phyloP scores from a whole-genome alignment of 441 rosid species.

The Bruguiera hainesii region DNA sequence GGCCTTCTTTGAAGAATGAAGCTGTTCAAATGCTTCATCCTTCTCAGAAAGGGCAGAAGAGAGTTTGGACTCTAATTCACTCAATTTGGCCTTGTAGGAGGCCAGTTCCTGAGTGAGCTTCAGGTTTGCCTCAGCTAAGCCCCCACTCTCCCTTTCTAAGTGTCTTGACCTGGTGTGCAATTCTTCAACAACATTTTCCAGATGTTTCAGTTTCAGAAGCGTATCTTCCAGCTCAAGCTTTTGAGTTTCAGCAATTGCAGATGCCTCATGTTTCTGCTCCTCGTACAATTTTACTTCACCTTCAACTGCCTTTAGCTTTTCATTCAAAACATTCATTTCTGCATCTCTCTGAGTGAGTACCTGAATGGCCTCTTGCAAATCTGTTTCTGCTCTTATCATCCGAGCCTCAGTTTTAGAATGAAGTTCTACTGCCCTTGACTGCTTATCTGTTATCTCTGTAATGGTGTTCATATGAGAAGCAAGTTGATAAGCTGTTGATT shows the following conservation, averaged over 20 bases:
- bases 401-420: slow-evolving; percentile 47
- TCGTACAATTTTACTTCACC: slow-evolving; percentile 46
- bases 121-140: slow-evolving; percentile 73
- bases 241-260: slow-evolving; percentile 47
- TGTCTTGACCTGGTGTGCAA: slow-evolving; percentile 48
- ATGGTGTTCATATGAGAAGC: slow-evolving; percentile 44
- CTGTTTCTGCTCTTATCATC: slow-evolving; percentile 36
- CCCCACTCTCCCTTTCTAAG: slow-evolving; percentile 69
- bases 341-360: slow-evolving; percentile 47
- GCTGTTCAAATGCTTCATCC: slow-evolving; percentile 57
- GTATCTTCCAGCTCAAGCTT: slow-evolving; percentile 67
- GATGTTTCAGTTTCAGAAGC: slow-evolving; percentile 46
- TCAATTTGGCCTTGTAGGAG: slow-evolving; percentile 50
- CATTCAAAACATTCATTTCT: slow-evolving; percentile 54
- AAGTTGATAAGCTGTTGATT: slow-evolving; percentile 48
- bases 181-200: slow-evolving; percentile 62
- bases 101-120: slow-evolving; percentile 75
- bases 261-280: slow-evolving; percentile 55
- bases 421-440: slow-evolving; percentile 50
- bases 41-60: slow-evolving; percentile 51
- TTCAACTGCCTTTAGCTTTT: slow-evolving; percentile 55
- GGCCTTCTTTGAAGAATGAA: slow-evolving; percentile 53
- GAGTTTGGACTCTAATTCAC: slow-evolving; percentile 52
- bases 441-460: slow-evolving; percentile 52
- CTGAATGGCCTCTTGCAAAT: slow-evolving; percentile 51